Percentiles rank a stretch among this genome's conserved stretches.
Evolutionary conservation across 192 early-diverging fungal species (phyloP).

Genomic region (Pecoramyces ruminantium): DNA sequence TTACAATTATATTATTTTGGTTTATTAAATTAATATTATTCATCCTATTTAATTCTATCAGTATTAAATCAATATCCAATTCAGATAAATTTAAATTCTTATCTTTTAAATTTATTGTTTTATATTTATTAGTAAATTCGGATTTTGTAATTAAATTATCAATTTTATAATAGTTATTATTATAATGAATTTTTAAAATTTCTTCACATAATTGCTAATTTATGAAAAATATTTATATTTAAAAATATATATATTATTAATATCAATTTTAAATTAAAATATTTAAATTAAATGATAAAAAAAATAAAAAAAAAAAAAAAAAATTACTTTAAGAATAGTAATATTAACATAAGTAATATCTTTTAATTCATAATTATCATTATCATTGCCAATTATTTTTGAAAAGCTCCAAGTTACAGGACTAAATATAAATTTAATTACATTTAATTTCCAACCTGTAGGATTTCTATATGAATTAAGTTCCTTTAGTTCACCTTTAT

Average conservation of each 20-base stretch:
- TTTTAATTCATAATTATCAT: background rate
- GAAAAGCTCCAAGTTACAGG: background rate
- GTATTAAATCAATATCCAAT: background rate
- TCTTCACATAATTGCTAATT: background rate
- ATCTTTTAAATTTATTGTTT: background rate
- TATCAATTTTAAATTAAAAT: too few species aligned
- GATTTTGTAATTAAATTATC: background rate
- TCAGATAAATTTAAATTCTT: background rate
- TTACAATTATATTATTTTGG: background rate
- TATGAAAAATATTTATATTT: too few species aligned
- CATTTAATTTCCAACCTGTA: background rate
- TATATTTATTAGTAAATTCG: background rate
- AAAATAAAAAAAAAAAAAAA: too few species aligned
- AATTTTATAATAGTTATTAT: background rate
- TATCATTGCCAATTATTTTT: background rate
- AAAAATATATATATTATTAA: too few species aligned
- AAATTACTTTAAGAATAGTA: background rate
- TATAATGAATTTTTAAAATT: background rate
- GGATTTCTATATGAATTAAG: background rate
- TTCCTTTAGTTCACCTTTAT: background rate
- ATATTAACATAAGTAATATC: background rate
- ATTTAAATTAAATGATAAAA: too few species aligned
- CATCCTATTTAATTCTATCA: background rate
- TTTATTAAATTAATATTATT: background rate
- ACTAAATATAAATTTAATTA: background rate